These are phyloP conservation scores for Dactylella cylindrospora DNA, from an alignment of 2,329 filamentous ascomycete species.

Conservation along the genomic window DNA sequence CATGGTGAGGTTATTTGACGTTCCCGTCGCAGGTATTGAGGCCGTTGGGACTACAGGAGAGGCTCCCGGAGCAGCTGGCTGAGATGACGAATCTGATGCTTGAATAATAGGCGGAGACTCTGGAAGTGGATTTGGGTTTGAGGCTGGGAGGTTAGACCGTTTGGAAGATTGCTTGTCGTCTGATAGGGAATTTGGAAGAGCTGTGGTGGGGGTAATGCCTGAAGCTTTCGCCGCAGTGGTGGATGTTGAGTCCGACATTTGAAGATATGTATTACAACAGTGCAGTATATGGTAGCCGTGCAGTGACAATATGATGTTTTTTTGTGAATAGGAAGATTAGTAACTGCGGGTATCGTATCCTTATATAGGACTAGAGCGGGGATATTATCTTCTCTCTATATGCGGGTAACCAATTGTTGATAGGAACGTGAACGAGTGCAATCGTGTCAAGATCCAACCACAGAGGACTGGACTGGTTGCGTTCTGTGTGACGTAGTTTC, in stretches of 20 bases:
- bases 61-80: conserved; percentile 28
- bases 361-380: no score
- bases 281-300: no score
- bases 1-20: conserved; percentile 34
- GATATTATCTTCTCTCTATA: no score
- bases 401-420: no score
- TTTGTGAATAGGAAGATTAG: no score
- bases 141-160: conserved; percentile 36
- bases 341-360: no score
- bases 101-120: conserved; percentile 32
- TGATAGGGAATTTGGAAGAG: conserved; percentile 17
- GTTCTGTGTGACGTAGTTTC: conserved; percentile 41
- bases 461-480: no score
- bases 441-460: no score
- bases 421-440: no score
- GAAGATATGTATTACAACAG: no score
- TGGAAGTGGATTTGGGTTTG: conserved; percentile 31
- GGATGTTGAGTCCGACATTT: conserved; percentile 23
- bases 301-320: no score
- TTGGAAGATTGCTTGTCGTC: conserved; percentile 5
- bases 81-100: conserved; percentile 29
- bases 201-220: conserved; percentile 32
- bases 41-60: conserved; percentile 21
- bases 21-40: no score
- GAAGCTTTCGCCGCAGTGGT: conserved; percentile 39